Evolutionary conservation across 1,139 yeast species (phyloP), one percentile per base, ranked within the genome.

Genomic region (Geotrichum restrictum): DNA sequence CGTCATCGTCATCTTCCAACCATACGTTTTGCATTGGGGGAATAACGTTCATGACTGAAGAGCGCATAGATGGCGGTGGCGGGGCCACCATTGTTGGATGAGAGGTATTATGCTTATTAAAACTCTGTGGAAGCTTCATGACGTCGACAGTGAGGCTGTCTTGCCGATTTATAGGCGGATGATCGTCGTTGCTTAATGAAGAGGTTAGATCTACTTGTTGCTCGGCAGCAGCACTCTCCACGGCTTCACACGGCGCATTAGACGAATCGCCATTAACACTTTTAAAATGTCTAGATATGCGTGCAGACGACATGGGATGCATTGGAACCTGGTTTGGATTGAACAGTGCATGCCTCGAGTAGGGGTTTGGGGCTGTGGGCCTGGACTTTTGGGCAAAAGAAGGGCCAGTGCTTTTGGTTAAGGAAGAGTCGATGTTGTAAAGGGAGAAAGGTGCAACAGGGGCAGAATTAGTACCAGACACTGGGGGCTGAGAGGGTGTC

Each of bases 1-100:
- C 54, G n/a, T 51, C 53, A 18, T 50, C 54, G 37, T 51, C 54
- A 18, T 51, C 54, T 18, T 51, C 54, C 10, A 51, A 46, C 54
- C 54, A 51, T n/a, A 51, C 54, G 22, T 51, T 44, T 7, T 37
- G 49, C 51, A 46, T 51, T 13, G 54, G 51, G 2, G 51, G 48
- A 21, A 47, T 44, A 13, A 42, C 45, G 13, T 37, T 43, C 42
- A 42, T 16, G 14, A 42, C 39, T 5, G 52, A 48, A 11, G 52
- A 48, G 8, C 43, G 45, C 14, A 46, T 33, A 14, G 51, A 32
- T 3, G 38, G 27, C 10, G 48, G 47, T 5, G 37, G 36, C 10
- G 49, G 27, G 37, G 37, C 10, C 5, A 41, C 36, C 11, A 29
- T 41, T n/a, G 21, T 24, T 5, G 13, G 22, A 27, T 24, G 48